Conservation (phyloP, 805 yeast genomes). For the Candida chauliodis region DNA sequence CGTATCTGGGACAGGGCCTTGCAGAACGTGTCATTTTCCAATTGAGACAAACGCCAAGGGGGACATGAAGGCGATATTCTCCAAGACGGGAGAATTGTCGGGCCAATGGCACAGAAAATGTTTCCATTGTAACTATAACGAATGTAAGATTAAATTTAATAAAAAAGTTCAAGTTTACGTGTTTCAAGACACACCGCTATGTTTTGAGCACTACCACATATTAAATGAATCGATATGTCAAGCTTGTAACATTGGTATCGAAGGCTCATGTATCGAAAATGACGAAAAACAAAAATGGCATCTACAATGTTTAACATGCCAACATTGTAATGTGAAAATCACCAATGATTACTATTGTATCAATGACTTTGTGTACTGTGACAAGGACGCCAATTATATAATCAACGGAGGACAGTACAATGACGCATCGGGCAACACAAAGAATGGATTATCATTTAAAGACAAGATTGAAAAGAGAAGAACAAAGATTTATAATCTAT, state of each 20-base stretch:
- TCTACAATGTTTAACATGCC: constrained; percentile 65
- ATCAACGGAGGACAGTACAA: constrained; percentile 22
- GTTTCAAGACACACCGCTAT: constrained; percentile 73
- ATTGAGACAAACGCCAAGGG: constrained; percentile 43
- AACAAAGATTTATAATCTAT: constrained; percentile 25
- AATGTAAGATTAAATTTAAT: constrained; percentile 56
- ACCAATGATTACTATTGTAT: constrained; percentile 53
- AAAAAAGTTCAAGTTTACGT: constrained; percentile 72
- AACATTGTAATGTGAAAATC: constrained; percentile 51
- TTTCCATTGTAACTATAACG: constrained; percentile 58
- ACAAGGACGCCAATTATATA: constrained; percentile 34
- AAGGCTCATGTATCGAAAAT: constrained; percentile 86
- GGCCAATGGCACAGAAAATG: constrained; percentile 96
- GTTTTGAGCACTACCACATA: constrained; percentile 73
- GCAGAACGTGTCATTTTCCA: constrained; percentile 65
- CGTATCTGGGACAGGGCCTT: constrained; percentile 73
- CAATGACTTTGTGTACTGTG: constrained; percentile 51
- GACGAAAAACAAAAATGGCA: constrained; percentile 74
- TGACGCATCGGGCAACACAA: constrained; percentile 17
- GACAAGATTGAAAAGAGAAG: constrained; percentile 43
- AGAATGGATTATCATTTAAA: constrained; percentile 19
- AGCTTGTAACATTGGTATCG: constrained; percentile 71
- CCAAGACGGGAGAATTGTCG: constrained; percentile 77
- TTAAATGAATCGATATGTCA: constrained; percentile 73
- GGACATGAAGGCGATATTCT: constrained; percentile 61